Percentiles rank a stretch among this genome's conserved stretches.
These are phyloP conservation scores for Primulina huaijiensis DNA, from an alignment of 257 asterid genomes.

Conservation along the genomic window DNA sequence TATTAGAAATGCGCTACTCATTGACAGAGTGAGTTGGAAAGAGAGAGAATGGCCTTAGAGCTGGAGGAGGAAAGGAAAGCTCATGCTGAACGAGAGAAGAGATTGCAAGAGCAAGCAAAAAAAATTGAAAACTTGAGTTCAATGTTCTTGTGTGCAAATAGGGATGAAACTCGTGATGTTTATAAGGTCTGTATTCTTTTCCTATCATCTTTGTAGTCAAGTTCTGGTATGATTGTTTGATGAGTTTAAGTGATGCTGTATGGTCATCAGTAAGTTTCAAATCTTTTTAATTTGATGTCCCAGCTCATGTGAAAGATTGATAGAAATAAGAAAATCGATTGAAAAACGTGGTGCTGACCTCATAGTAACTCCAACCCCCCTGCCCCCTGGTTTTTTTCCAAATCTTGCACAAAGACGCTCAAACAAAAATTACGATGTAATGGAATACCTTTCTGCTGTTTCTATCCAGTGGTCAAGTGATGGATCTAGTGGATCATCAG, in stretches of 20 bases:
- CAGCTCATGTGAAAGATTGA: slow-evolving; percentile 8
- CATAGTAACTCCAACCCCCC: background rate
- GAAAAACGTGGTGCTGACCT: background rate
- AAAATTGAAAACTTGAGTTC: slow-evolving; percentile 87
- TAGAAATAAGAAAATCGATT: slow-evolving; percentile 9
- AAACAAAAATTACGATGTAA: slow-evolving; percentile 4
- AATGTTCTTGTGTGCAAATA: slow-evolving; percentile 74
- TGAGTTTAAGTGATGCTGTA: slow-evolving; percentile 1
- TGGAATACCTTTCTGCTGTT: slow-evolving; percentile 5
- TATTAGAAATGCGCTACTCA: slow-evolving; percentile 17
- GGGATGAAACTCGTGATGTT: slow-evolving; percentile 55
- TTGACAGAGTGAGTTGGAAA: slow-evolving; percentile 82
- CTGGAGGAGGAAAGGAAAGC: slow-evolving; percentile 96
- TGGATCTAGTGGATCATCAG: slow-evolving; percentile 13
- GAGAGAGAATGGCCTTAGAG: slow-evolving; percentile 93
- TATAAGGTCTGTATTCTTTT: slow-evolving; percentile 48
- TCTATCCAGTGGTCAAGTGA: slow-evolving; percentile 3
- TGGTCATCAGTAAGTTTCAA: background rate
- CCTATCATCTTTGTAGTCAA: slow-evolving; percentile 18
- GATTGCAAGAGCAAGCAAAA: slow-evolving; percentile 88
- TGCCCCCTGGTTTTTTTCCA: background rate
- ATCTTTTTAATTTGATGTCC: background rate
- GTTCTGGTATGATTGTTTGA: slow-evolving; percentile 2
- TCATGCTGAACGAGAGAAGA: slow-evolving; percentile 86
- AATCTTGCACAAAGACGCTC: background rate